Evolutionary conservation across 2,329 filamentous ascomycete genomes (phyloP).

Genomic region (Trichoderma sp.): DNA sequence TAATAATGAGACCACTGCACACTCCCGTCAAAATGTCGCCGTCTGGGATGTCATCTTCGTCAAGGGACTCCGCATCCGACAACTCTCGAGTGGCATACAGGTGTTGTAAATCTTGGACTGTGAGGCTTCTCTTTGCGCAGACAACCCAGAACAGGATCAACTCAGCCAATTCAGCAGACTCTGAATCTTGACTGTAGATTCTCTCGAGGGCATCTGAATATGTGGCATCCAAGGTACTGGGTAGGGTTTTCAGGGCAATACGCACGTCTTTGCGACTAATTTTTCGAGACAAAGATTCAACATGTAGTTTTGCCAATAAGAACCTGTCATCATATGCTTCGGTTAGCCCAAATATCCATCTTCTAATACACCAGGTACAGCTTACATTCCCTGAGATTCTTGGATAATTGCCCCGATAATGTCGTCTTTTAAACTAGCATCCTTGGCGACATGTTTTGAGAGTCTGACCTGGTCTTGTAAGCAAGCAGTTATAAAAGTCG

Average conservation of each 20-base stretch:
- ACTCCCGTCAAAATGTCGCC: neutral
- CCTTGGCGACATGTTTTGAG: neutral
- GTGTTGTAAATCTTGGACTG: slow-evolving; percentile 6
- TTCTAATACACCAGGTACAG: no score
- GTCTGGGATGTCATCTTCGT: neutral
- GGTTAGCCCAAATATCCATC: neutral
- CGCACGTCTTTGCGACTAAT: neutral
- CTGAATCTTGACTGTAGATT: neutral
- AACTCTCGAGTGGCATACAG: neutral
- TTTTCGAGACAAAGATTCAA: neutral
- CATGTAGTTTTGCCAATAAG: neutral
- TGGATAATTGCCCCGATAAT: neutral
- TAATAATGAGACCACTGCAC: slow-evolving; percentile 3
- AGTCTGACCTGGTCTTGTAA: neutral
- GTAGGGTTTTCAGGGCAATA: neutral
- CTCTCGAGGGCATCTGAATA: slow-evolving; percentile 1
- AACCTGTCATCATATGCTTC: neutral
- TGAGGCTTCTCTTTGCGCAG: neutral
- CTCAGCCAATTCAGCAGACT: slow-evolving; percentile 10
- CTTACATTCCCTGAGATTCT: slow-evolving; percentile 7
- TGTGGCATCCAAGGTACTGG: neutral
- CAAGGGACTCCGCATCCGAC: neutral
- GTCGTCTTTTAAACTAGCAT: neutral
- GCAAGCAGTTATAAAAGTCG: neutral
- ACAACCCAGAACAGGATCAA: slow-evolving; percentile 10